A percentile compares a stretch with the other conserved stretches of the same genome.
phyloP scores from a whole-genome alignment of 2,329 filamentous ascomycete genomes.

The Diaporthe ilicicola region DNA sequence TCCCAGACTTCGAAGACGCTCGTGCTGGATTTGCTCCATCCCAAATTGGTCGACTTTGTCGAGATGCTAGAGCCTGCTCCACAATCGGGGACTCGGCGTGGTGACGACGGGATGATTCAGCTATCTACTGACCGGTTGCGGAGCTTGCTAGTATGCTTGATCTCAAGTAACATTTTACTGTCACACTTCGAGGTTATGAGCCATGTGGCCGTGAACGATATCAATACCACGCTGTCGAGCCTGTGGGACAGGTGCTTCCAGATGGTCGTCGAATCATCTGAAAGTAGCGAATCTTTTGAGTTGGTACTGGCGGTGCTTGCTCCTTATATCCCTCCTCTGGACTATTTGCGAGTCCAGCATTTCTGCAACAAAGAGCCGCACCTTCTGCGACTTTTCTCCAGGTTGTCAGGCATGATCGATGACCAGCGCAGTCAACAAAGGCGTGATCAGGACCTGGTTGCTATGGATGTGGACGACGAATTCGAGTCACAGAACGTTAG shows the following conservation, averaged over 20 bases:
- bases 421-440: slow-evolving; percentile 45
- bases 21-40: slow-evolving; percentile 61
- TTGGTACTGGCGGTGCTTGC: slow-evolving; percentile 55
- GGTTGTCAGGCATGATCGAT: slow-evolving; percentile 46
- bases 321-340: slow-evolving; percentile 56
- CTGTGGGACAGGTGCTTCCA: slow-evolving; percentile 52
- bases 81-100: slow-evolving; percentile 40
- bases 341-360: slow-evolving; percentile 46
- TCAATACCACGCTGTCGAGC: slow-evolving; percentile 53
- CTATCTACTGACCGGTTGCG: slow-evolving; percentile 62
- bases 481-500: slow-evolving; percentile 69
- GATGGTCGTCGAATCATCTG: slow-evolving; percentile 52
- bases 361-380: slow-evolving; percentile 50
- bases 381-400: slow-evolving; percentile 54
- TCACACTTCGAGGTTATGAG: slow-evolving; percentile 58
- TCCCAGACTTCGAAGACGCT: slow-evolving; percentile 58
- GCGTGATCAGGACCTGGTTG: slow-evolving; percentile 52
- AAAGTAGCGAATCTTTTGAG: slow-evolving; percentile 56
- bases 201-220: slow-evolving; percentile 56
- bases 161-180: slow-evolving; percentile 55
- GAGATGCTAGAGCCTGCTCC: slow-evolving; percentile 58
- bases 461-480: slow-evolving; percentile 74
- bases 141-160: slow-evolving; percentile 58
- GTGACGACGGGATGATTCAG: slow-evolving; percentile 54
- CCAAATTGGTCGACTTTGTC: slow-evolving; percentile 60